Base-by-base conservation (phyloP, 2,329 filamentous ascomycete species). In the Neonectria coccinea region DNA sequence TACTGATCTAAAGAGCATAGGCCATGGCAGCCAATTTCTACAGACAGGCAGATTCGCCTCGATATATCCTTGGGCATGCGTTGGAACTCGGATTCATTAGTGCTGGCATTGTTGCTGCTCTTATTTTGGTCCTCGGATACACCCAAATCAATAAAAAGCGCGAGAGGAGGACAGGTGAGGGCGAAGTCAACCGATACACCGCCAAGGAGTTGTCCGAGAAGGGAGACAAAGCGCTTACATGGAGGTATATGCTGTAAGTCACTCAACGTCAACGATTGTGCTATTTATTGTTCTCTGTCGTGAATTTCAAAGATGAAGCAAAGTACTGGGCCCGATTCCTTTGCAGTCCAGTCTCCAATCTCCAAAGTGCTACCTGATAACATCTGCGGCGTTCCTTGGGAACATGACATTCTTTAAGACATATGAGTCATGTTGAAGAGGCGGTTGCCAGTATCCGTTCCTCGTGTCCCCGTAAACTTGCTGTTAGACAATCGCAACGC, bases 191-290 rank as follows among this genome's bases (percentile, higher is more conserved):
- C 5, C 68, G 62, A 2, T 78, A 74, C 41, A 79, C 79, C 0
- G 67, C 72, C 0, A 81, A 86, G 71, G 84, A 90, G 70, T 74
- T 91, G 48, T 87, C 87, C 7, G 82, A 80, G 10, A 75, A 85
- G 74, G 89, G 89, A 0, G 89, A 92, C 71, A 84, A 82, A 64
- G 88, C 89, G 2, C 76, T 89, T 2, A 87, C 87, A 0, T 92
- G 88, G 77, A 83, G 85, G 63, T 91, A 91, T 70, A 87, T 89
- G 74, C 7, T 59, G 56, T 59, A 20, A 45, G 16, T 31, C 10
- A 27, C 11, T 31, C 14, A 29, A 31, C 5, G 33, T 36, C 14
- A 18, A n/a, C 27, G 16, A 25, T n/a, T 11, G 14, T 16, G 3
- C 44, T 25, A 22, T 47, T 8, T 16, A 16, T 14, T 8, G 20